Base-by-base conservation (phyloP, 495 filamentous ascomycete species). In the Acidiella bohemica region DNA sequence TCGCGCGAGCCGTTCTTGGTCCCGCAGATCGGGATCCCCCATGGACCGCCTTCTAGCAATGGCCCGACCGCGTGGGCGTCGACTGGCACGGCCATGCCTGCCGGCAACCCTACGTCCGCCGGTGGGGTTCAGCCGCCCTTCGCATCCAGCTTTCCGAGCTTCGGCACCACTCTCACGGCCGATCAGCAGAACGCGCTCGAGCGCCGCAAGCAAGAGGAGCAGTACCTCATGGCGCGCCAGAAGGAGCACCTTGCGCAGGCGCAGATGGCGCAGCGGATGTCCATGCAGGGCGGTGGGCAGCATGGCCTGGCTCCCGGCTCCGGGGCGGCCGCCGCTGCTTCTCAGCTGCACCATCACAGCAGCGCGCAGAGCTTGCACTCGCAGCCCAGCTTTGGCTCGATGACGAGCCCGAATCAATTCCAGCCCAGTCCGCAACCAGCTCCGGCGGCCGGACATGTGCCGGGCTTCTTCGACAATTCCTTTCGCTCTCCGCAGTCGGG, bases 151-250 rank as follows among this genome's bases (percentile, higher is more conserved):
- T 96, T 97, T 61, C 90, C 90, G 2, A 93, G 82, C 52, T 97
- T 96, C 55, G 90, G 90, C n/a, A 87, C 92, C 12, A 96, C 92
- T 10, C 65, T 97, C 49, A 96, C 90, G 2, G 90, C 90, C 0
- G 86, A 93, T 50, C 90, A 97, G 62, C 90, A 97, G 53, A 97
- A 97, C 59, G 88, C 90, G 12, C 66, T 97, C 8, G 90, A 97
- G 58, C 71, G 90, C 28, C 71, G 92, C 17, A 97, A 97, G 67
- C 90, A 97, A 56, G 90, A 97, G 54, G 90, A 97, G 55, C 90
- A 97, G 53, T 92, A 93, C 59, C 66, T 92, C 16, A 85, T 95
- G 73, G 90, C 90, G 13, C 76, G 88, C 8, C 88, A 96, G 57
- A 81, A 93, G 43, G 90, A 97, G 56, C 80, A 83, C 54, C 69